Percentiles rank a stretch among this genome's conserved stretches.
Conservation (phyloP, 2,329 filamentous ascomycete genomes). For the Pseudopyricularia javanii region DNA sequence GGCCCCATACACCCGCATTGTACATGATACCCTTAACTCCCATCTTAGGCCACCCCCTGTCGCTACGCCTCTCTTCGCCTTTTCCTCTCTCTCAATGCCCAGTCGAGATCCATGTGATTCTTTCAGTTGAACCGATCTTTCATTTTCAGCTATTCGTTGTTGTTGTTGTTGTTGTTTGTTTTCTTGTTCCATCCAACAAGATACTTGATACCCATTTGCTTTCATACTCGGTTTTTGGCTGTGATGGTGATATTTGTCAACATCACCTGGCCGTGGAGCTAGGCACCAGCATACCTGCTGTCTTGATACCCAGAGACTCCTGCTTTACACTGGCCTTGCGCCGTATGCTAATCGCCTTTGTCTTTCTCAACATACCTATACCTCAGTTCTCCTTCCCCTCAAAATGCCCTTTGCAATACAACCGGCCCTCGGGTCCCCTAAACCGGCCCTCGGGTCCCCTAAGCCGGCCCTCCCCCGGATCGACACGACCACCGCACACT, state of each 20-base stretch:
- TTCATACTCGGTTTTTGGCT: not conserved
- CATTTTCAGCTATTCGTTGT: not conserved
- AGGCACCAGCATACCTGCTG: not conserved
- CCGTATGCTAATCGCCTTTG: not conserved
- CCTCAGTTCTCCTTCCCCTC: not conserved
- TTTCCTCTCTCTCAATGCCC: not conserved
- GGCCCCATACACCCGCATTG: not conserved
- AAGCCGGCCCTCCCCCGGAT: not conserved
- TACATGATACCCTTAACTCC: slow-evolving; percentile 3
- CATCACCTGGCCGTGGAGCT: not conserved
- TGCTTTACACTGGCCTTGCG: not conserved
- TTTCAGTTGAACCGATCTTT: not conserved
- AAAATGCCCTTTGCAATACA: not conserved
- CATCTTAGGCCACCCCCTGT: not conserved
- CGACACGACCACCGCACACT: not conserved
- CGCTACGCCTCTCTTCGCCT: not conserved
- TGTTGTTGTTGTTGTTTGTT: not conserved
- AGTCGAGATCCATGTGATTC: not conserved
- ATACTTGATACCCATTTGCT: slow-evolving; percentile 1
- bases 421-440: not conserved
- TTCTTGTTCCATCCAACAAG: too few species aligned
- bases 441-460: not conserved
- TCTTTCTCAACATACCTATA: not conserved
- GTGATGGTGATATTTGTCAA: not conserved
- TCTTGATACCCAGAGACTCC: not conserved